Conservation (phyloP, 805 yeast genomes). For the Zygoascus biomembranicola region DNA sequence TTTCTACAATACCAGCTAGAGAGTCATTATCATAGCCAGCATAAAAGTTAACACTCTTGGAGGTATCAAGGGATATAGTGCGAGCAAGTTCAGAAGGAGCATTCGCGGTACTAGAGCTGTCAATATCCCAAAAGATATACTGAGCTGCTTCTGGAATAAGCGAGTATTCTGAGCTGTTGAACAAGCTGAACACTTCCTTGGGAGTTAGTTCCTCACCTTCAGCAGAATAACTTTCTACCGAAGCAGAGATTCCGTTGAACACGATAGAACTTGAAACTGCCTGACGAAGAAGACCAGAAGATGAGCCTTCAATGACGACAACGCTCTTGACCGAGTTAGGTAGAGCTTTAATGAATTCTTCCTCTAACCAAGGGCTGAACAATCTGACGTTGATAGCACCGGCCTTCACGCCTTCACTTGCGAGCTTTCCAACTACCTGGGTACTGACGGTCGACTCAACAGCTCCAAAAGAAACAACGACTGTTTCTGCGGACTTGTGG, state of each 20-base stretch:
- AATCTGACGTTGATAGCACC: slow-evolving; percentile 69
- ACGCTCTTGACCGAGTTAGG: slow-evolving; percentile 52
- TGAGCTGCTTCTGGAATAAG: slow-evolving; percentile 24
- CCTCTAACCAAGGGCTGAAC: slow-evolving; percentile 69
- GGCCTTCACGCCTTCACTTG: slow-evolving; percentile 33
- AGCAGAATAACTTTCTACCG: slow-evolving; percentile 28
- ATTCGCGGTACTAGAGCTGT: slow-evolving; percentile 44
- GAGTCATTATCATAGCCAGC: slow-evolving; percentile 63
- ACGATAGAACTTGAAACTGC: slow-evolving; percentile 46
- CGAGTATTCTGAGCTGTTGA: slow-evolving; percentile 16
- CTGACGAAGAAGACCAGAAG: slow-evolving; percentile 41
- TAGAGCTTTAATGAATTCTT: slow-evolving; percentile 48
- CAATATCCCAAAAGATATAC: slow-evolving; percentile 60
- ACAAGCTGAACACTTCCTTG: slow-evolving; percentile 12
- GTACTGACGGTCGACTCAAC: slow-evolving; percentile 50
- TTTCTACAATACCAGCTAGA: slow-evolving; percentile 68
- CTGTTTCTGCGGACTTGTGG: slow-evolving; percentile 49
- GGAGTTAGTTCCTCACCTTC: slow-evolving; percentile 14
- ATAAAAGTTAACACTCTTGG: slow-evolving; percentile 45
- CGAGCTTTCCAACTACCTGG: slow-evolving; percentile 33
- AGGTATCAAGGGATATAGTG: slow-evolving; percentile 50
- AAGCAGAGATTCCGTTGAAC: slow-evolving; percentile 14
- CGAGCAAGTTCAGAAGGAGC: slow-evolving; percentile 62
- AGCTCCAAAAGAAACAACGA: slow-evolving; percentile 79
- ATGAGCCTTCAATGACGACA: slow-evolving; percentile 58